A percentile compares a stretch with the other conserved stretches of the same genome.
phyloP scores from a whole-genome alignment of 2,329 filamentous ascomycete genomes.

The Clarireedia monteithiana region DNA sequence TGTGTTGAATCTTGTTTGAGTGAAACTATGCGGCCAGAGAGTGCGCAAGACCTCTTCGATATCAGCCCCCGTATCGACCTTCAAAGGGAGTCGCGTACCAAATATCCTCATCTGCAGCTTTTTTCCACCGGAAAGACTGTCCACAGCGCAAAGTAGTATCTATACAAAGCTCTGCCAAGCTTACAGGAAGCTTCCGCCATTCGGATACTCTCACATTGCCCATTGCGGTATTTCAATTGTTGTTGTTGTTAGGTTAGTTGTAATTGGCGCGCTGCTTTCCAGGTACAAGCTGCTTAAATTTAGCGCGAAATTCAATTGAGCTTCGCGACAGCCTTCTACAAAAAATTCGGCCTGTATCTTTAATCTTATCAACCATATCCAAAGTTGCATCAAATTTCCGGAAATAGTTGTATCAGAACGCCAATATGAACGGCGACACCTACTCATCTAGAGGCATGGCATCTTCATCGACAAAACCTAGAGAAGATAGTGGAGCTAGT shows the following conservation, averaged over 20 bases:
- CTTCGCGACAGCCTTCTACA: conserved; percentile 12
- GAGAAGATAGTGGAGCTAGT: conserved; percentile 21
- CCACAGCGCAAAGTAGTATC: conserved; percentile 92
- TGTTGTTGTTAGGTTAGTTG: background rate
- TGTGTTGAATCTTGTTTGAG: conserved; percentile 73
- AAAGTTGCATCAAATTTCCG: background rate
- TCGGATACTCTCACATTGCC: conserved; percentile 47
- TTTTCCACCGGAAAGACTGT: conserved; percentile 94
- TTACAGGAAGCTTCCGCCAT: conserved; percentile 83
- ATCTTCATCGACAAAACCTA: conserved; percentile 24
- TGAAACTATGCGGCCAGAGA: conserved; percentile 78
- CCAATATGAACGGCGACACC: conserved; percentile 75
- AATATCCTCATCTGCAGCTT: conserved; percentile 71
- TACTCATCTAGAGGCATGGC: conserved; percentile 67
- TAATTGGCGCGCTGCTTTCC: conserved; percentile 1
- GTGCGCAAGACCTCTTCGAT: conserved; percentile 60
- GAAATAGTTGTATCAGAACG: conserved; percentile 2
- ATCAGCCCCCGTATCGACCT: conserved; percentile 16
- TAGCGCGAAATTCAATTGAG: conserved; percentile 11
- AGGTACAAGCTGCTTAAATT: conserved; percentile 2
- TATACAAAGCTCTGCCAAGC: conserved; percentile 79
- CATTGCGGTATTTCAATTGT: conserved; percentile 16
- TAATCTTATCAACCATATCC: conserved; percentile 2
- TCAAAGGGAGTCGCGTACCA: conserved; percentile 51
- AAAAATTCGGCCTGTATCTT: conserved; percentile 4